Conservation (phyloP, 306 rosid genomes). For the Citrullus amarus region DNA sequence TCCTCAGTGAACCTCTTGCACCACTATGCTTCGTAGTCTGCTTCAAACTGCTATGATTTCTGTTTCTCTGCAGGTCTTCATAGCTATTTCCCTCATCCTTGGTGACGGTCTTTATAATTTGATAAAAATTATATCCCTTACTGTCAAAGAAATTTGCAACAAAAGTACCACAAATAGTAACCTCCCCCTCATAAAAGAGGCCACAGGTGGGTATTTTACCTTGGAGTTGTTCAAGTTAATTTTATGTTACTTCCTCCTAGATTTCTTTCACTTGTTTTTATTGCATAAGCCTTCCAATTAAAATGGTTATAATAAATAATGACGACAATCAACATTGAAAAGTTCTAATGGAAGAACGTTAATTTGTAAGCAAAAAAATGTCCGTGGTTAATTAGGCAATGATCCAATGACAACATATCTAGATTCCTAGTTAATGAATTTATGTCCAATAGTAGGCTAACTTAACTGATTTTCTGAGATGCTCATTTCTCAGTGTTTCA, state of each 20-base stretch:
- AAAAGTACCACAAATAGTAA: constrained; percentile 33
- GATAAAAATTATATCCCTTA: constrained; percentile 54
- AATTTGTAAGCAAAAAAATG: background rate
- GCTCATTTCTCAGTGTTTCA: background rate
- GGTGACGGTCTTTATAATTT: constrained; percentile 92
- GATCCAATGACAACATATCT: background rate
- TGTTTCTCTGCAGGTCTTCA: constrained; percentile 37
- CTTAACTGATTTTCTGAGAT: background rate
- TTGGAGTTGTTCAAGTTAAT: background rate
- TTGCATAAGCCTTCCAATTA: background rate
- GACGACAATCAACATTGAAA: background rate
- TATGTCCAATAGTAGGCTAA: background rate
- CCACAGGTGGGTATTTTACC: constrained; percentile 35
- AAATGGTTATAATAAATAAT: background rate
- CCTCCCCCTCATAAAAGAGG: constrained; percentile 49
- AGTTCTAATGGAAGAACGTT: background rate
- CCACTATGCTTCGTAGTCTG: background rate
- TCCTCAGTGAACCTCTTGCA: background rate
- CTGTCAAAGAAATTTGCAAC: constrained; percentile 51
- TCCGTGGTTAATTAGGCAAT: background rate
- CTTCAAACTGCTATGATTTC: background rate
- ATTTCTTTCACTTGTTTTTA: background rate
- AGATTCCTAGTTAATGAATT: background rate
- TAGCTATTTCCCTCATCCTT: constrained; percentile 63
- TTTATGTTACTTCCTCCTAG: background rate